Base-by-base conservation (phyloP, 2,329 filamentous ascomycete genomes). In the Alternaria consortialis region DNA sequence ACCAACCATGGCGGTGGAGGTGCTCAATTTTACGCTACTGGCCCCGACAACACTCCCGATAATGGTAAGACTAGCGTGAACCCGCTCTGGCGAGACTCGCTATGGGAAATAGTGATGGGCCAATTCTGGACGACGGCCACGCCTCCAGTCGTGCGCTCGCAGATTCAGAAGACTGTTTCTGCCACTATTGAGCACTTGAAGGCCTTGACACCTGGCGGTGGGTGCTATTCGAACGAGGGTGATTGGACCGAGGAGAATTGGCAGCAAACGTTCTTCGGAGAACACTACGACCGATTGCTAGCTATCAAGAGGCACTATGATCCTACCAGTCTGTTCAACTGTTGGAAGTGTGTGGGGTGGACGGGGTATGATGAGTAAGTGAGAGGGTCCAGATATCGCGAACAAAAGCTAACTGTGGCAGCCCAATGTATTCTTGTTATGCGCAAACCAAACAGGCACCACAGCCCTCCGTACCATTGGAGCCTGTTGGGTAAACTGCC, bases 281-380 rank as follows among this genome's bases (percentile, higher is more conserved):
- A 55, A 4, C 76, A 77, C 17, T 78, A 78, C 42, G 63, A 67
- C 5, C 63, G 55, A 27, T 31, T 78, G 17, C 44, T 75, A 4
- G 50, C 53, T 1, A 64, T 77, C 5, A 77, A 77, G 72, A 71
- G 60, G 50, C 62, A 52, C 39, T 78, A 74, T 36, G 75, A 77
- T 50, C 73, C 73, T 1, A 72, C 63, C 0, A 69, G 71, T 4
- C 34, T 78, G 44, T 78, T 78, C 56, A 77, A 77, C 46, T 77
- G 74, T 59, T 77, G 74, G 75, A 77, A 76, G 55, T 77, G 74
- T 55, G 73, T 77, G 46, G 76, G 76, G 2, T 79, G 74, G 74
- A 74, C 68, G 15, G 74, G 75, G 8, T 72, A 73, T 54, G 59
- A 72, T 37, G 74, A 76, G 73, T 75, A 69, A 69, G 73, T 52